Conservation (phyloP, 352 stramenopile genomes). For the Globisporangium nagaii region DNA sequence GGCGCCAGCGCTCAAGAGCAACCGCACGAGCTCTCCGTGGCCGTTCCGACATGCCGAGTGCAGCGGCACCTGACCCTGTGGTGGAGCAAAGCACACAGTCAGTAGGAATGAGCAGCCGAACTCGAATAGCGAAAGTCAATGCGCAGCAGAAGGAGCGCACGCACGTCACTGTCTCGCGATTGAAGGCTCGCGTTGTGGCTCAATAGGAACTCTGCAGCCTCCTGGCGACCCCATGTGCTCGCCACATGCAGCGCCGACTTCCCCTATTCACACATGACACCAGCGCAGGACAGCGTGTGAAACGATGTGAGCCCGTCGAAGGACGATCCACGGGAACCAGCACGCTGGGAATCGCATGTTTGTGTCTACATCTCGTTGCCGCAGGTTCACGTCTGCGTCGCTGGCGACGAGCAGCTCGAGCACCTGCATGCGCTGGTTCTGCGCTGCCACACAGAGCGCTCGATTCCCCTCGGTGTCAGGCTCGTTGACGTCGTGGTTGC, state of each 20-base stretch:
- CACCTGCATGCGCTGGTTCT: conserved; percentile 57
- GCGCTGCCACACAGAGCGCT: conserved; percentile 43
- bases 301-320: too few species aligned
- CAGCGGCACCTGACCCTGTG: conserved; percentile 42
- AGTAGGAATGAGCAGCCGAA: too few species aligned
- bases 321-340: too few species aligned
- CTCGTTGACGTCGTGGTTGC: conserved; percentile 36
- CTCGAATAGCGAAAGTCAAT: too few species aligned
- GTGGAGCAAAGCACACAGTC: background rate
- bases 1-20: conserved; percentile 25
- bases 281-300: too few species aligned
- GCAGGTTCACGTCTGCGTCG: conserved; percentile 32
- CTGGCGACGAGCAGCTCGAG: conserved; percentile 40
- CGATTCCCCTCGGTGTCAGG: conserved; percentile 42
- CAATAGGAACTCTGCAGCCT: conserved; percentile 37
- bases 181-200: conserved; percentile 20
- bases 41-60: conserved; percentile 57
- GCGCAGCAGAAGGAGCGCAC: too few species aligned
- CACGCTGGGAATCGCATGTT: too few species aligned
- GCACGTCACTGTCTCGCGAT: conserved; percentile 26
- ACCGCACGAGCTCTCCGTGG: conserved; percentile 36
- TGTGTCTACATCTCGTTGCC: conserved; percentile 32
- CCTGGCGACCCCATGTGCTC: conserved; percentile 45
- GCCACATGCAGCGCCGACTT: conserved; percentile 47
- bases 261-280: too few species aligned